phyloP scores from a whole-genome alignment of 2,329 filamentous ascomycete genomes.

The Cladosporium sp. region DNA sequence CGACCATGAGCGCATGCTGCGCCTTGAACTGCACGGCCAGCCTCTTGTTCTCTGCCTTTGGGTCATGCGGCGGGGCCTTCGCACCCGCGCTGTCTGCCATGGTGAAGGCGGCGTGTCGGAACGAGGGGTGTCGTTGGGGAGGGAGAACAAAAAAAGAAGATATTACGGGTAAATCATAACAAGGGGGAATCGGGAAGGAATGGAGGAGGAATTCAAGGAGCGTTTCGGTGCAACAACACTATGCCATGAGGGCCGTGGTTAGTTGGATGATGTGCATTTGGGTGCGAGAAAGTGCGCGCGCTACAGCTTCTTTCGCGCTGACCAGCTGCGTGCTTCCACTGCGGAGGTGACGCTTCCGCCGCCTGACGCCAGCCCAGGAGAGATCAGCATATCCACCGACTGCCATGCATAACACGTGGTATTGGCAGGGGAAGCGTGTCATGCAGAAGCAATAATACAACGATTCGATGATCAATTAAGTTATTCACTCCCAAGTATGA shows the following conservation, averaged over 20 bases:
- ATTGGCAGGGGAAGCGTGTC: neutral
- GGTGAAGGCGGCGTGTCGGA: neutral
- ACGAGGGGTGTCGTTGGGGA: neutral
- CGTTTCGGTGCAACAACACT: neutral
- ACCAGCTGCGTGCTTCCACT: too few relatives aligned
- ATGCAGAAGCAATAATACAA: neutral
- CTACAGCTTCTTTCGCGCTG: too few relatives aligned
- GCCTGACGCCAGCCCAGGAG: slow-evolving; percentile 1
- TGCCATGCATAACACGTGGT: slow-evolving; percentile 1
- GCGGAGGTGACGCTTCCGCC: neutral
- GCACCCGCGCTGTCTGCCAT: slow-evolving; percentile 9
- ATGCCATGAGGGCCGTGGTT: neutral
- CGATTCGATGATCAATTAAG: neutral
- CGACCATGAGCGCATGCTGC: slow-evolving; percentile 49
- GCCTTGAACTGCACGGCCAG: slow-evolving; percentile 49
- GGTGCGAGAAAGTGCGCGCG: neutral
- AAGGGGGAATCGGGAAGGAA: slow-evolving; percentile 2
- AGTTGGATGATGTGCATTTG: neutral
- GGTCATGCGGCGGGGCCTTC: slow-evolving; percentile 16
- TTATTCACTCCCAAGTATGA: too few relatives aligned
- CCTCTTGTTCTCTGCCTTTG: slow-evolving; percentile 34
- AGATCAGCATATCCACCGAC: slow-evolving; percentile 2
- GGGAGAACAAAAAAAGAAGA: neutral
- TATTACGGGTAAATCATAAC: slow-evolving; percentile 8
- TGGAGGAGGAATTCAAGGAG: slow-evolving; percentile 1